Evolutionary conservation across 768 basidiomycete species (phyloP).

Genomic region (Pluteus cervinus): DNA sequence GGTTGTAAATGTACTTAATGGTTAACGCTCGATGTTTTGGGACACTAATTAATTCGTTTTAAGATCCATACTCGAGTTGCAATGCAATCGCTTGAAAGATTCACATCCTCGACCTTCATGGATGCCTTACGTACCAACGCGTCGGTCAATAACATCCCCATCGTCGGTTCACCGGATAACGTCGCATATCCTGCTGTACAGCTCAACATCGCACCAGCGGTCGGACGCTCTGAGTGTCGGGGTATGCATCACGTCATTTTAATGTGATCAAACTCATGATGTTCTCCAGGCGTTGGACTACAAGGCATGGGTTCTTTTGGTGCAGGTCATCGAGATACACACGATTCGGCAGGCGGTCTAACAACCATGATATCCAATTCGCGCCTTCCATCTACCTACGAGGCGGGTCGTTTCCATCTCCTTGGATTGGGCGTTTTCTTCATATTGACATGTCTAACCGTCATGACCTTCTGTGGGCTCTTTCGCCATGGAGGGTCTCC

Average conservation of each 20-base stretch:
- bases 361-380: conserved; percentile 7
- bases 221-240: too few species aligned
- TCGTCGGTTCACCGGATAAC: too few species aligned
- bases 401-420: conserved; percentile 13
- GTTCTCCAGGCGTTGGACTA: conserved; percentile 7
- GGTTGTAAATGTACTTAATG: neutral
- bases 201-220: too few species aligned
- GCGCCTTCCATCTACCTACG: conserved; percentile 6
- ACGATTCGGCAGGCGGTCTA: conserved; percentile 7
- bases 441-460: neutral
- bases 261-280: too few species aligned
- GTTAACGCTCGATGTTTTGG: neutral
- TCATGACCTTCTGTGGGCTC: conserved; percentile 9
- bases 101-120: too few species aligned
- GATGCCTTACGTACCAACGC: too few species aligned
- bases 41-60: too few species aligned
- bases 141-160: too few species aligned
- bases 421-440: conserved; percentile 9
- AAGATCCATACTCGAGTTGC: too few species aligned
- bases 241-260: too few species aligned
- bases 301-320: conserved; percentile 10
- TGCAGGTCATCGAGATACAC: conserved; percentile 6
- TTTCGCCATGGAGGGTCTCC: conserved; percentile 11
- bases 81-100: too few species aligned
- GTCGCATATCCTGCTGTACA: too few species aligned